These are phyloP conservation scores for Coniochaeta prunicola DNA, from an alignment of 2,329 filamentous ascomycete genomes.

Conservation along the genomic window DNA sequence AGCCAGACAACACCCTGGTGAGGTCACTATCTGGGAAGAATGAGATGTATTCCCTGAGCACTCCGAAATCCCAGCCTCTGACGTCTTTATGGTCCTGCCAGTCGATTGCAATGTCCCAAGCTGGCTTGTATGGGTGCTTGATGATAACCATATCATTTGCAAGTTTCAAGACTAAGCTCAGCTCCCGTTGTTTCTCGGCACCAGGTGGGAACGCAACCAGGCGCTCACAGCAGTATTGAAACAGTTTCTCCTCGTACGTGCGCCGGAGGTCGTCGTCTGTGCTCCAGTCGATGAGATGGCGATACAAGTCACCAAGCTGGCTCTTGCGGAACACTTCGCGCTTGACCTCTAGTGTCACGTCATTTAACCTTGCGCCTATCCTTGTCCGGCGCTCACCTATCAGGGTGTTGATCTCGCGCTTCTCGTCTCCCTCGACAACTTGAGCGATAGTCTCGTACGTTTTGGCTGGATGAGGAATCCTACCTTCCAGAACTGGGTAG, in stretches of 20 bases:
- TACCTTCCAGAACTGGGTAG: slow-evolving; percentile 76
- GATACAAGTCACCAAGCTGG: slow-evolving; percentile 72
- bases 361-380: slow-evolving; percentile 73
- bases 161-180: slow-evolving; percentile 64
- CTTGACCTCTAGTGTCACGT: slow-evolving; percentile 83
- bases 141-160: slow-evolving; percentile 95
- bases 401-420: slow-evolving; percentile 79
- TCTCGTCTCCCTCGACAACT: slow-evolving; percentile 79
- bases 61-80: slow-evolving; percentile 66
- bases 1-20: slow-evolving; percentile 74
- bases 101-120: slow-evolving; percentile 86
- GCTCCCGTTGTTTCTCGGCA: slow-evolving; percentile 60
- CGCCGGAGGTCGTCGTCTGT: slow-evolving; percentile 78
- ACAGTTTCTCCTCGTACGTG: slow-evolving; percentile 81
- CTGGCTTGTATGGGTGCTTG: slow-evolving; percentile 79
- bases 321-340: slow-evolving; percentile 73
- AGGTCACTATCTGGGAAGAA: slow-evolving; percentile 83
- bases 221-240: slow-evolving; percentile 73
- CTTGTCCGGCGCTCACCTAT: slow-evolving; percentile 85
- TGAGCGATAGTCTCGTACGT: slow-evolving; percentile 80
- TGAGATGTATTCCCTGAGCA: slow-evolving; percentile 73
- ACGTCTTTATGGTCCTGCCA: slow-evolving; percentile 77
- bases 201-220: slow-evolving; percentile 61
- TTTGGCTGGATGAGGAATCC: slow-evolving; percentile 68
- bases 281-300: slow-evolving; percentile 82